phyloP scores from a whole-genome alignment of 768 basidiomycete genomes.

The Trametes gibbosa region DNA sequence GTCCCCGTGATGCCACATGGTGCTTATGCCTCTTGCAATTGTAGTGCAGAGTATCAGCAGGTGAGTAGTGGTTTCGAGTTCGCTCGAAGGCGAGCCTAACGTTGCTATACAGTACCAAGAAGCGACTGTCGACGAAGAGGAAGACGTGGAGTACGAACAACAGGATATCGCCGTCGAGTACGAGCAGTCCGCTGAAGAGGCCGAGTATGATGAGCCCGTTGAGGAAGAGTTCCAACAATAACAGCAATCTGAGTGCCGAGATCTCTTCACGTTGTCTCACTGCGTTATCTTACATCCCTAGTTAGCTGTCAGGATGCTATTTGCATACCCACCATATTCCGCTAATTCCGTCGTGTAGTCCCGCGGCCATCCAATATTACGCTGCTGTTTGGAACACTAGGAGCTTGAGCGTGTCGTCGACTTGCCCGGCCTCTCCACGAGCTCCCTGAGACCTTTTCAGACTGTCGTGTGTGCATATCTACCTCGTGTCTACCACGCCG shows the following conservation, averaged over 20 bases:
- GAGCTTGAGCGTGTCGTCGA: no score
- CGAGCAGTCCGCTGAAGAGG: background rate
- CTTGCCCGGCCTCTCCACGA: no score
- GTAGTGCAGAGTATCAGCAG: conserved; percentile 90
- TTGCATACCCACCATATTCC: background rate
- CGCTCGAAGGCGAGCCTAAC: background rate
- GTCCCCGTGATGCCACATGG: background rate
- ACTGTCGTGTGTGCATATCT: background rate
- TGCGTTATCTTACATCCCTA: conserved; percentile 1
- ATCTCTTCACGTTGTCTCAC: background rate
- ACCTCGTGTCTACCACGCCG: background rate
- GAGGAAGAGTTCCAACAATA: background rate
- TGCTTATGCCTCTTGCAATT: background rate
- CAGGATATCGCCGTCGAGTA: conserved; percentile 28
- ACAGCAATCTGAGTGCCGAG: background rate
- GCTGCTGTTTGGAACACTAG: background rate
- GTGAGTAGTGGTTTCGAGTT: conserved; percentile 32
- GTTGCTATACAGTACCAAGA: conserved; percentile 52
- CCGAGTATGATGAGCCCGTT: background rate
- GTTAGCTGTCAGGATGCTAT: background rate
- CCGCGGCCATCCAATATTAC: background rate
- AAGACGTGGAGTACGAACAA: conserved; percentile 32
- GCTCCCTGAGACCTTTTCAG: no score
- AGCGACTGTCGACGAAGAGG: conserved; percentile 40
- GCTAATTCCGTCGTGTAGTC: background rate